These are phyloP conservation scores for Fusarium piperis DNA, from an alignment of 2,329 filamentous ascomycete genomes.

Conservation along the genomic window DNA sequence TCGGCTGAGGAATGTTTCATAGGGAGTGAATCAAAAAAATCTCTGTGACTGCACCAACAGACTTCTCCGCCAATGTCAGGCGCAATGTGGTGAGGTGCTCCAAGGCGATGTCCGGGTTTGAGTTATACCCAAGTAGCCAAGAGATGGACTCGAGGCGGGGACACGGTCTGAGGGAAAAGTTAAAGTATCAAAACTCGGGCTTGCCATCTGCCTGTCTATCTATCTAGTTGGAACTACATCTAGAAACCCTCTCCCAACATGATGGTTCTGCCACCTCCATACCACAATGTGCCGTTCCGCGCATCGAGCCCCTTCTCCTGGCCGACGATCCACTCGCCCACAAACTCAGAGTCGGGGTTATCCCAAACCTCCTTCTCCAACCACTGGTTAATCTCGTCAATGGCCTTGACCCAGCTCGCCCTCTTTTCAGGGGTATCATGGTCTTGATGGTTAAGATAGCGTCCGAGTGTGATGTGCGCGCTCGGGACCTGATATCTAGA, in stretches of 20 bases:
- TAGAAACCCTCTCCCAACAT: conserved; percentile 70
- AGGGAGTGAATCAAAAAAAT: conserved; percentile 55
- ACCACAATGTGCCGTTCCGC: conserved; percentile 83
- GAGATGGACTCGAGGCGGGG: background rate
- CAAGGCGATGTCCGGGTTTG: background rate
- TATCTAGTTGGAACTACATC: conserved; percentile 17
- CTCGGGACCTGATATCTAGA: conserved; percentile 90
- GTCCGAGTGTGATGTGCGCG: conserved; percentile 86
- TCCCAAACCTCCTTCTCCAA: conserved; percentile 78
- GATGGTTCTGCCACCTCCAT: conserved; percentile 82
- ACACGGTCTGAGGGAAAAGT: conserved; percentile 12
- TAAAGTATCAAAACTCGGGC: background rate
- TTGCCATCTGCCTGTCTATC: conserved; percentile 14
- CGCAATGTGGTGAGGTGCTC: background rate
- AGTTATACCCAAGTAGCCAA: background rate
- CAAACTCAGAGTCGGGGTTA: conserved; percentile 51
- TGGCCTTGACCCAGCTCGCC: conserved; percentile 70
- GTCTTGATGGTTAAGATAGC: conserved; percentile 78
- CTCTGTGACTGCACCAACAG: conserved; percentile 42
- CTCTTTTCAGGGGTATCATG: conserved; percentile 68
- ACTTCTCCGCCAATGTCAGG: conserved; percentile 13
- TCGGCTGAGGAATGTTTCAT: conserved; percentile 56
- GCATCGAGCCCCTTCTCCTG: conserved; percentile 83
- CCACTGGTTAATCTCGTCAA: conserved; percentile 83
- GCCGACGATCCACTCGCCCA: conserved; percentile 87